Base-by-base conservation (phyloP, 2,329 filamentous ascomycete species). In the Diaporthe sp. region DNA sequence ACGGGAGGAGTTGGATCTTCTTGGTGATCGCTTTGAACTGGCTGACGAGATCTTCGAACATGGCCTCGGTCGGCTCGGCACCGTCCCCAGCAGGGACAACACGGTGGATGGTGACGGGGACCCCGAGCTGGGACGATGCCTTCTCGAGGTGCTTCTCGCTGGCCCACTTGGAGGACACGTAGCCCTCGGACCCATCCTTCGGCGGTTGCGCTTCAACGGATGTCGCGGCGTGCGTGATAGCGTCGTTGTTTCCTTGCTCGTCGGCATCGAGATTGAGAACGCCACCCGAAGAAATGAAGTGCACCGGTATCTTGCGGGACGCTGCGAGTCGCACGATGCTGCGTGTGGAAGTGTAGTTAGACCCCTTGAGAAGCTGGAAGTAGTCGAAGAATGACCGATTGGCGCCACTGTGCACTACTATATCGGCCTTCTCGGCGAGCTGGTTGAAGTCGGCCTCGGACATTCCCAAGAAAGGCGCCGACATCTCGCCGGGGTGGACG, bases 381-480 rank as follows among this genome's bases (percentile, higher is more conserved):
- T 79, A 79, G 39, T 87, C 83, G 77, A 81, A 75, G 79, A 81
- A 86, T 9, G 80, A 84, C 19, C 81, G 80, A 28, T 85, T 83
- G n/a, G 87, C 87, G 10, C 86, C 89, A 71, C 82, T 84, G 80
- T 90, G 92, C 31, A 94, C 87, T 65, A 93, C 87, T 17, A 81
- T 78, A 28, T 84, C 79, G 0, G 79, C 77, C 10, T 81, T 51
- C 7, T 74, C 34, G 17, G 60, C 28, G 28, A 80, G 42, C 19
- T 6, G 15, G 10, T 25, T 3, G 25, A 76, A 78, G 1, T 73
- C 74, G 17, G 61, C 71, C 31, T 68, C 39, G 2, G 72, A 44
- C 12, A 82, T 79, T 0, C 81, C 80, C 0, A 83, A 68, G 6
- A 61, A 37, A 0, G 80, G 79, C 12, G 28, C 15, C 2, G 76